These are phyloP conservation scores for Curvularia eragrostidis DNA, from an alignment of 2,329 filamentous ascomycete species.

Conservation along the genomic window DNA sequence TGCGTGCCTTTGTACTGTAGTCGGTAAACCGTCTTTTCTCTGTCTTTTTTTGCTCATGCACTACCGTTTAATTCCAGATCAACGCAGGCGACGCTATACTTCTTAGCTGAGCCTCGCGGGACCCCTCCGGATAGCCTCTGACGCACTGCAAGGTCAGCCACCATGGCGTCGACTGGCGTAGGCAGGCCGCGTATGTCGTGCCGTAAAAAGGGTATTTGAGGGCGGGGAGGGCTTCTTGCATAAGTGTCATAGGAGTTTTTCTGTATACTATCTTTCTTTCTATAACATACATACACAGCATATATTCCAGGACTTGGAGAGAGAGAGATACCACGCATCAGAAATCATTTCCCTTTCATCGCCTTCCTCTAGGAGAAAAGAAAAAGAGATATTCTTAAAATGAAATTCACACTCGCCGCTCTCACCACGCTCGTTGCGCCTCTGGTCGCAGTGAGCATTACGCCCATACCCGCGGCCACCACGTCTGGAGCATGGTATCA, in stretches of 20 bases:
- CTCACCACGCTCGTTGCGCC: slow-evolving; percentile 13
- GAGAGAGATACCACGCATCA: no score
- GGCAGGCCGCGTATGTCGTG: slow-evolving; percentile 18
- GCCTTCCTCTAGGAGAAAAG: no score
- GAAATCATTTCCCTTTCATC: no score
- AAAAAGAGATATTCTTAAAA: neutral
- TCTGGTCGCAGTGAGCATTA: slow-evolving; percentile 13
- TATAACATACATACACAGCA: no score
- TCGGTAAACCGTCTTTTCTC: no score
- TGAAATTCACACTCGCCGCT: slow-evolving; percentile 3
- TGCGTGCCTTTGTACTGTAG: no score
- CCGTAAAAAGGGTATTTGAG: slow-evolving; percentile 17
- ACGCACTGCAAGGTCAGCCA: slow-evolving; percentile 5
- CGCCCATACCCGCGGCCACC: slow-evolving; percentile 17
- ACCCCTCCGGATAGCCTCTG: slow-evolving; percentile 23
- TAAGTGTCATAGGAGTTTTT: neutral
- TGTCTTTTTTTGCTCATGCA: no score
- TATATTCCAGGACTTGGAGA: no score
- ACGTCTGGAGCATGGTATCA: slow-evolving; percentile 5
- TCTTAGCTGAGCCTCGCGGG: slow-evolving; percentile 16
- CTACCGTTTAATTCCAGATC: no score
- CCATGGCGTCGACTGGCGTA: slow-evolving; percentile 10
- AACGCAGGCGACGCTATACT: neutral
- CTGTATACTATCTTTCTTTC: no score
- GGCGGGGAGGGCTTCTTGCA: neutral